These are phyloP conservation scores for Kluyveromyces sp. DNA, from an alignment of 1,139 yeast species.

Conservation along the genomic window DNA sequence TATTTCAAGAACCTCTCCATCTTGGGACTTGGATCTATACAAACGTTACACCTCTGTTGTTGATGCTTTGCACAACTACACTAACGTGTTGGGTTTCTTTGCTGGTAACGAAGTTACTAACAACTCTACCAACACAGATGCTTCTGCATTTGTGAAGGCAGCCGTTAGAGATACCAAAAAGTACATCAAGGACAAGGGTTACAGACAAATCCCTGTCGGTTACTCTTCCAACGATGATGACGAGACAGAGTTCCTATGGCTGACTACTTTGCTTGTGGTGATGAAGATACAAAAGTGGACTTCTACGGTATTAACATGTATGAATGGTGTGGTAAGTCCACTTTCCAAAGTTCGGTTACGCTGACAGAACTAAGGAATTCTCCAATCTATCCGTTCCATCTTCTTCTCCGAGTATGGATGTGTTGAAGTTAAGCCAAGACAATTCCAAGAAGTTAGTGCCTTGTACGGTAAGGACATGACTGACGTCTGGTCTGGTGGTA, in stretches of 20 bases:
- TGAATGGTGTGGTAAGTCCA: constrained; percentile 86
- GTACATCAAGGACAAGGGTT: constrained; percentile 52
- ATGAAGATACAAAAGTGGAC: constrained; percentile 59
- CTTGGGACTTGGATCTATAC: constrained; percentile 54
- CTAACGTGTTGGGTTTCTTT: constrained; percentile 69
- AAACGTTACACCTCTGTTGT: constrained; percentile 60
- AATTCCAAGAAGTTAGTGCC: constrained; percentile 62
- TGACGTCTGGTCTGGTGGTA: constrained; percentile 83
- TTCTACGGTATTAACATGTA: constrained; percentile 93
- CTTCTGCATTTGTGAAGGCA: constrained; percentile 76
- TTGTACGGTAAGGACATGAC: constrained; percentile 58
- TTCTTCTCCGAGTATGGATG: constrained; percentile 83
- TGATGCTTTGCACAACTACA: constrained; percentile 54
- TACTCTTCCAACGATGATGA: constrained; percentile 74
- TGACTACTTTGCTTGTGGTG: constrained; percentile 72
- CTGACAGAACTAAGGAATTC: constrained; percentile 65
- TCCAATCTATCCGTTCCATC: constrained; percentile 58
- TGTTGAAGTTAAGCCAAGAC: constrained; percentile 53
- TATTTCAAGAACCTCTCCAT: constrained; percentile 53
- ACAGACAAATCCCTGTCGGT: constrained; percentile 69
- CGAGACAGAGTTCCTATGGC: constrained; percentile 59
- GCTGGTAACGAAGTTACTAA: constrained; percentile 81
- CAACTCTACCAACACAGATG: constrained; percentile 55
- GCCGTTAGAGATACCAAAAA: constrained; percentile 70
- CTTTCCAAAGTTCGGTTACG: constrained; percentile 58